Conservation (phyloP, 1,139 yeast species). For the Chernovozyma sophiae-reginae region DNA sequence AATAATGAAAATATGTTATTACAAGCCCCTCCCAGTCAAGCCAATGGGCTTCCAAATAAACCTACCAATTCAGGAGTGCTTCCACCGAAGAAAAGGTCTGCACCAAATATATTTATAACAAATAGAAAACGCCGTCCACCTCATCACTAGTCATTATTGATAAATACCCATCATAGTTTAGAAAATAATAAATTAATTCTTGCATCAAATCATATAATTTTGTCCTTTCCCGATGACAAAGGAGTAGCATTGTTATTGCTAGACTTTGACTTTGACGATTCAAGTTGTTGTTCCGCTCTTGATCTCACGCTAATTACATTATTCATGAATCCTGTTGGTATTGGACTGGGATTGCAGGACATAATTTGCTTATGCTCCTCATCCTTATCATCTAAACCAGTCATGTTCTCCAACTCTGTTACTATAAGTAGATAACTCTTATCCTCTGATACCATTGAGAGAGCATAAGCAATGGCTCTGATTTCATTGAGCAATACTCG, state of each 20-base stretch:
- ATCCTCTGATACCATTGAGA: conserved; percentile 13
- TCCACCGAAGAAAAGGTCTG: conserved; percentile 3
- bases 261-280: background rate
- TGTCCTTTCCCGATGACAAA: background rate
- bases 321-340: conserved; percentile 4
- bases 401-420: conserved; percentile 7
- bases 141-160: background rate
- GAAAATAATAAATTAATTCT: too few species aligned
- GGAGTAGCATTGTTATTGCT: background rate
- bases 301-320: background rate
- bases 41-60: background rate
- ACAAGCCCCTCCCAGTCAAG: background rate
- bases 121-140: conserved; percentile 12
- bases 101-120: conserved; percentile 15
- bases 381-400: background rate
- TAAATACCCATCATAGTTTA: too few species aligned
- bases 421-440: conserved; percentile 2
- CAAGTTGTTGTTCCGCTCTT: conserved; percentile 1
- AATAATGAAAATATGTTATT: too few species aligned
- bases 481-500: conserved; percentile 21
- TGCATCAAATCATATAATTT: conserved; percentile 1
- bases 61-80: conserved; percentile 3
- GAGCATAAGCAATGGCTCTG: conserved; percentile 18
- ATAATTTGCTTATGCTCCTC: background rate
- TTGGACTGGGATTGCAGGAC: background rate